Base-by-base conservation (phyloP, 495 filamentous ascomycete species). In the Choiromyces venosus region DNA sequence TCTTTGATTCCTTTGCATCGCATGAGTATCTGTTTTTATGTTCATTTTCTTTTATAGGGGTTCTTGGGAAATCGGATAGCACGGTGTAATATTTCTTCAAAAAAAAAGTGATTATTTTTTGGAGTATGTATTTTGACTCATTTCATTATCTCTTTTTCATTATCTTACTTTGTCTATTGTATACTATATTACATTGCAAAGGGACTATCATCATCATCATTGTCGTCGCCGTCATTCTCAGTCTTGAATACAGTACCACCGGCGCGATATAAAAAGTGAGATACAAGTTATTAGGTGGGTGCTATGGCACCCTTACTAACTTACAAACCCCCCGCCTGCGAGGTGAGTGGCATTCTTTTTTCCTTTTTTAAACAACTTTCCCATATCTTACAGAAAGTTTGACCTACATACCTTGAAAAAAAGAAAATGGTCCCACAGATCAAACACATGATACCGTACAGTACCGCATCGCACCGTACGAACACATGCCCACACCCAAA, bases 51-150 rank as follows among this genome's bases (percentile, higher is more conserved):
- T 61, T 61, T 61, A 33, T 56, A 2, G 52, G 52, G 10, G 1
- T 33, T 16, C 25, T 61, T 21, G 10, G 52, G 52, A 61, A 16
- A 33, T 25, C 52, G 25, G 52, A 61, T 61, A 33, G 21, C 33
- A 12, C n/a, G 52, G 52, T 61, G 52, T 61, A 61, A 61, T 61
- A 33, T 61, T 61, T 61, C 52, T 61, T 61, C 52, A 61, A 61
- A 61, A 61, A 61, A 61, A 44, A 29, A 56, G 46, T 9, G n/a
- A 56, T 56, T 56, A 56, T 56, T 56, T n/a, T 56, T 25, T 61
- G 52, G 33, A 61, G 52, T 61, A 61, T 61, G 52, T 61, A 61
- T 61, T 61, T 61, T 61, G 52, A 61, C 52, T 61, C 46, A n/a
- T 21, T 52, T 18, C 40, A 18, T 10, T 42, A 42, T 18, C 40